Evolutionary conservation across 2,329 filamentous ascomycete genomes (phyloP), one percentile per base, ranked within the genome.

Genomic region (Trichophyton equinum): DNA sequence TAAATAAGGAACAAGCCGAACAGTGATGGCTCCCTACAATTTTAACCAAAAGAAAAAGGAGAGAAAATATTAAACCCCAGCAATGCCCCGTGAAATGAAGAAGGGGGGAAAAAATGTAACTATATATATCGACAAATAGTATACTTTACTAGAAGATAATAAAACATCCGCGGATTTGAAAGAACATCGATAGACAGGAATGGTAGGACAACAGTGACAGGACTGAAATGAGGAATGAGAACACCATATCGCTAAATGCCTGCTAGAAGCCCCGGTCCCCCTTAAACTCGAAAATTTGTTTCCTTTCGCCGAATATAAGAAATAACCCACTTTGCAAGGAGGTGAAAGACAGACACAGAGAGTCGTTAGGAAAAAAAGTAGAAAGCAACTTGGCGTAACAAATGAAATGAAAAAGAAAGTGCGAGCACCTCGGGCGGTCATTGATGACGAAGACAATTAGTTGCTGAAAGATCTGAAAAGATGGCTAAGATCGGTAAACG

Each of bases 191-290:
- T 36, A 8, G 33, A 38, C 6, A 27, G 46, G 46, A 51, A 51
- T 25, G 22, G 46, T 55, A 55, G 51, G 25, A 55, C 49, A 38
- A 38, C 8, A 53, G 51, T 55, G 38, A 55, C 51, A 55, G 30
- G 51, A 36, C n/a, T 36, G 51, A 55, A 44, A 42, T 25, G n/a
- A 44, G 40, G 55, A 57, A 42, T 27, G 40, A 57, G 40, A 57
- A 57, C 55, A 57, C 55, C 55, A 42, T 57, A 42, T 57, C 55
- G 55, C 55, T 44, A 57, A 57, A 57, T 57, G 55, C 55, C 36
- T 44, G 33, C 36, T 44, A 57, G 36, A 33, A 55, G n/a, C 51
- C 55, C 55, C 36, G 13, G 55, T 57, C 44, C 18, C 33, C 55
- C 55, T 27, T 57, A 15, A 57, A 40, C 22, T 57, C 38, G 55